phyloP scores from a whole-genome alignment of 768 basidiomycete genomes.

The Pilatotrama ljubarskyi region DNA sequence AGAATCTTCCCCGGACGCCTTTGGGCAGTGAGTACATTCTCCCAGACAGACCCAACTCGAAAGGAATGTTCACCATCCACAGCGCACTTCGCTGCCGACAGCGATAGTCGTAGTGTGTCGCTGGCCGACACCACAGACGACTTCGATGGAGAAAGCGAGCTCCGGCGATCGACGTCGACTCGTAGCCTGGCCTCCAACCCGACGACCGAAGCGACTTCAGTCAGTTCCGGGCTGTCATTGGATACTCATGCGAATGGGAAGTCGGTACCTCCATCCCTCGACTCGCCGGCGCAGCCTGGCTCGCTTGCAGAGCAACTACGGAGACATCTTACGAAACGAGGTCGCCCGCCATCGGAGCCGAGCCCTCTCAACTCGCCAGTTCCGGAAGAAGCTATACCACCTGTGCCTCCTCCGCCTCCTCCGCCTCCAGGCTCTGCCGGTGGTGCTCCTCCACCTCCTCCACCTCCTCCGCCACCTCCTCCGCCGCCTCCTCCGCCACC shows the following conservation, averaged over 20 bases:
- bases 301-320: conserved; percentile 64
- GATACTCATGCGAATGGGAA: conserved; percentile 35
- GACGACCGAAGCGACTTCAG: conserved; percentile 59
- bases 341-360: conserved; percentile 41
- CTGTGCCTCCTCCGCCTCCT: conserved; percentile 28
- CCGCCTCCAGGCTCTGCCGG: conserved; percentile 32
- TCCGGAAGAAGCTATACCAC: conserved; percentile 39
- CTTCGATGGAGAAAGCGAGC: conserved; percentile 59
- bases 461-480: conserved; percentile 33
- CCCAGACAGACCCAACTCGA: not conserved
- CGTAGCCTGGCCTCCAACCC: conserved; percentile 46
- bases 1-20: conserved; percentile 24
- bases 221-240: conserved; percentile 46
- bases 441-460: conserved; percentile 31
- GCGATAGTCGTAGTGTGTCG: conserved; percentile 14
- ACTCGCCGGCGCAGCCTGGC: conserved; percentile 36
- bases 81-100: conserved; percentile 23
- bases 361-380: conserved; percentile 38
- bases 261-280: not conserved
- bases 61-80: not conserved
- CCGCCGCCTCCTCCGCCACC: conserved; percentile 34
- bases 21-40: conserved; percentile 11
- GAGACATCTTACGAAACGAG: conserved; percentile 55
- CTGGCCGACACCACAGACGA: conserved; percentile 34
- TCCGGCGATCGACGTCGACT: conserved; percentile 39